Conservation (phyloP, 257 asterid genomes). For the Fraxinus pennsylvanica region DNA sequence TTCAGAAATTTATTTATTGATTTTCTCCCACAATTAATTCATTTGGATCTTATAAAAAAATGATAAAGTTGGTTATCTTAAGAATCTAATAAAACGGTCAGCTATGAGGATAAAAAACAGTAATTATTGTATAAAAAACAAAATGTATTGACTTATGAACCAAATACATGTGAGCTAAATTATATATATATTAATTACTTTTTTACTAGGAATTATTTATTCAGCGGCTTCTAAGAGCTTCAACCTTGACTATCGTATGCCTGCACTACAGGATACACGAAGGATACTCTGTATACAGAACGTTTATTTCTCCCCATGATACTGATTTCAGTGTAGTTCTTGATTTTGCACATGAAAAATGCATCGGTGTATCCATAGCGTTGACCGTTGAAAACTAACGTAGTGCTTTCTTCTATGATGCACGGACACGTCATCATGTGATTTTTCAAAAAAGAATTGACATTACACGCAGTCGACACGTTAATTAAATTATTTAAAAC, state of each 20-base stretch:
- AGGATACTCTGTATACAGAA: neutral
- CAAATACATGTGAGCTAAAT: neutral
- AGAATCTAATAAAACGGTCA: slow-evolving; percentile 13
- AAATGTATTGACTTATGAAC: neutral
- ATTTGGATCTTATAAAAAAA: neutral
- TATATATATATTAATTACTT: neutral
- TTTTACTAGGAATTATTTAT: neutral
- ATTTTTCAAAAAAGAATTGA: too few species aligned
- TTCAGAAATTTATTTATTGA: neutral
- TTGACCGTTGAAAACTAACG: neutral
- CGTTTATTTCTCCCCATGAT: neutral
- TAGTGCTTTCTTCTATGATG: too few species aligned
- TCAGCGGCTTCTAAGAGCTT: slow-evolving; percentile 9
- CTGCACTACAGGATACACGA: neutral
- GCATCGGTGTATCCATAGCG: neutral
- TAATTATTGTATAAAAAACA: neutral
- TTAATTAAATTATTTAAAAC: too few species aligned
- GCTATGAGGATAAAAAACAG: slow-evolving; percentile 10
- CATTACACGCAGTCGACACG: too few species aligned
- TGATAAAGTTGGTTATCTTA: neutral
- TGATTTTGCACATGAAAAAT: neutral
- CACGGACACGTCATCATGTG: too few species aligned
- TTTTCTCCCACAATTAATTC: slow-evolving; percentile 2
- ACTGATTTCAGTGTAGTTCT: neutral
- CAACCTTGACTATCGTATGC: slow-evolving; percentile 2